These are phyloP conservation scores for Aethionema arabicum DNA, from an alignment of 345 rosid species.

Conservation along the genomic window DNA sequence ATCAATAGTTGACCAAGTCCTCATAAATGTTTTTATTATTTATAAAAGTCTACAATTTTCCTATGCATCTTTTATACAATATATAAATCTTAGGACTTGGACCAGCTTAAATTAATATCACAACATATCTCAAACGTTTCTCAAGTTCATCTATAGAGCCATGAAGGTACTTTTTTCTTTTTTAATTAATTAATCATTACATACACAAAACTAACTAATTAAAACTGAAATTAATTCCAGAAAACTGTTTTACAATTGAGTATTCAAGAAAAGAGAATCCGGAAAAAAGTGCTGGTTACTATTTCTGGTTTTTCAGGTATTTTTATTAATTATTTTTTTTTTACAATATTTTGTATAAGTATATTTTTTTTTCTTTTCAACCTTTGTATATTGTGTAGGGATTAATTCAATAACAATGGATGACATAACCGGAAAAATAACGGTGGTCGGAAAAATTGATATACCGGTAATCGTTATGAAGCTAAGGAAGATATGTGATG, in stretches of 20 bases:
- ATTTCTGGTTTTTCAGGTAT: constrained; percentile 56
- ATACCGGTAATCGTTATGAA: constrained; percentile 42
- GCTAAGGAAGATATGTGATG: constrained; percentile 50
- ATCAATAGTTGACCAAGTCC: too few species aligned
- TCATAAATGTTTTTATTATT: too few species aligned
- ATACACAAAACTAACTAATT: background rate
- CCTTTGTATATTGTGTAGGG: constrained; percentile 14
- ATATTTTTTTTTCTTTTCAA: background rate
- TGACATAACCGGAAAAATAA: constrained; percentile 61
- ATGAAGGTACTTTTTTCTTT: constrained; percentile 24
- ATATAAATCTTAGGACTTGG: too few species aligned
- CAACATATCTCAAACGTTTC: background rate
- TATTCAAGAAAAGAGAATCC: constrained; percentile 41
- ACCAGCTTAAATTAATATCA: background rate
- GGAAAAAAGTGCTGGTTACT: constrained; percentile 48
- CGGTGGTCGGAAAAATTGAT: constrained; percentile 56
- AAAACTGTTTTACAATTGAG: constrained; percentile 59
- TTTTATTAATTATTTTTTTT: background rate
- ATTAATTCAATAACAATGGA: constrained; percentile 54
- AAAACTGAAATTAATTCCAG: constrained; percentile 35
- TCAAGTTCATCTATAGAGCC: constrained; percentile 11
- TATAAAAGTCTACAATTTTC: background rate
- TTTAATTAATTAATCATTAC: too few species aligned
- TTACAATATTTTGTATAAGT: background rate
- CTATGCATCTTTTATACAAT: constrained; percentile 18